phyloP scores from a whole-genome alignment of 257 asterid species.

The Solanum medicagineum region DNA sequence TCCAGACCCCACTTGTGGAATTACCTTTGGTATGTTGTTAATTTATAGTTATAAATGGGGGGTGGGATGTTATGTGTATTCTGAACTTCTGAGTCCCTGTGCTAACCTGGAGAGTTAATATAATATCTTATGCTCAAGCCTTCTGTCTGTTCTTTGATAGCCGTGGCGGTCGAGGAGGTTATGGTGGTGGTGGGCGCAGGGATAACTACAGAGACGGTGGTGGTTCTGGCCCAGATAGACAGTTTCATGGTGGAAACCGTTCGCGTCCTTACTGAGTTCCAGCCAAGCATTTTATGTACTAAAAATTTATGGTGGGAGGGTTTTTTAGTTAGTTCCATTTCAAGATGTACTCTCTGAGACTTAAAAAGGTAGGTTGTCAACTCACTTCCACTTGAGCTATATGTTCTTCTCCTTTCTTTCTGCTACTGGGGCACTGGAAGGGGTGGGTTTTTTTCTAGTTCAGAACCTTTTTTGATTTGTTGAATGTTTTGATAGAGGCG shows the following conservation, averaged over 20 bases:
- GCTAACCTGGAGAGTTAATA: not conserved
- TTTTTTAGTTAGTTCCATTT: conserved; percentile 49
- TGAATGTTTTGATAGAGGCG: conserved; percentile 78
- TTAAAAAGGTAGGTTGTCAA: conserved; percentile 71
- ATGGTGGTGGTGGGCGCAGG: conserved; percentile 53
- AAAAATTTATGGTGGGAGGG: conserved; percentile 59
- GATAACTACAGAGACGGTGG: conserved; percentile 82
- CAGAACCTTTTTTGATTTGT: conserved; percentile 48
- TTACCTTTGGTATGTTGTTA: not conserved
- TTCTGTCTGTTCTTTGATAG: conserved; percentile 8
- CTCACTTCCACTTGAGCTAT: conserved; percentile 27
- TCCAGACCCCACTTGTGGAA: not conserved
- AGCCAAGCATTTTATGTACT: conserved; percentile 48
- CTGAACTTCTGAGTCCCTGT: not conserved
- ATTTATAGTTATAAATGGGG: not conserved
- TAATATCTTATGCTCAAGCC: not conserved
- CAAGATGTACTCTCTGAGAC: conserved; percentile 65
- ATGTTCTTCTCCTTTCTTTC: conserved; percentile 33
- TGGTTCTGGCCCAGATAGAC: conserved; percentile 91
- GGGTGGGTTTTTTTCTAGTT: conserved; percentile 25
- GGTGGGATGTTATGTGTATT: not conserved
- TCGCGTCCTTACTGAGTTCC: conserved; percentile 77
- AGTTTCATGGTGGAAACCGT: conserved; percentile 86
- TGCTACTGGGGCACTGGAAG: conserved; percentile 18
- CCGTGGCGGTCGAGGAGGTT: conserved; percentile 92